Conservation (phyloP, 2,329 filamentous ascomycete genomes). For the Byssothecium circinans region DNA sequence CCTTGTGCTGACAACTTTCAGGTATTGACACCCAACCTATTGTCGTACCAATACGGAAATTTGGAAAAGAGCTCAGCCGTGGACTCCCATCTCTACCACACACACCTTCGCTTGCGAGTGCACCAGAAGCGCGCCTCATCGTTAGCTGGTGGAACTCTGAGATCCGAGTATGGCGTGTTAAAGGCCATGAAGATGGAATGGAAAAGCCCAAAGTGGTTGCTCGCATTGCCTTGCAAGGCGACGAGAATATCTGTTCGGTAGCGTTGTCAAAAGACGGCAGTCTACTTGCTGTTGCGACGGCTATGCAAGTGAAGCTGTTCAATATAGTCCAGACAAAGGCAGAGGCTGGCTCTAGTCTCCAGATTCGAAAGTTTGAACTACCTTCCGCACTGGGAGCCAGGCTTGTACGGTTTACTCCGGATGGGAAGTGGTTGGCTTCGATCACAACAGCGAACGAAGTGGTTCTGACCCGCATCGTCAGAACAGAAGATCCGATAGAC, state of each 20-base stretch:
- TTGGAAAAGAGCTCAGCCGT: constrained; percentile 77
- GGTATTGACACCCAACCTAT: constrained; percentile 84
- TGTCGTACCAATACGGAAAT: constrained; percentile 76
- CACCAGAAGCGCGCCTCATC: constrained; percentile 71
- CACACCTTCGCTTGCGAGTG: constrained; percentile 70
- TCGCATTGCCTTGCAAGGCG: constrained; percentile 54
- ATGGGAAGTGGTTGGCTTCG: constrained; percentile 69
- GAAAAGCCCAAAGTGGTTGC: constrained; percentile 49
- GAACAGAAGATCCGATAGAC: constrained; percentile 44
- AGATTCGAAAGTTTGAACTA: constrained; percentile 70
- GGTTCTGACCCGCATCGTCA: constrained; percentile 51
- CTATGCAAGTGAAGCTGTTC: constrained; percentile 76
- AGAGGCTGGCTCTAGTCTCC: constrained; percentile 61
- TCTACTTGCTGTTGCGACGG: constrained; percentile 75
- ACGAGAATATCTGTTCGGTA: constrained; percentile 80
- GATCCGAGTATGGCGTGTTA: constrained; percentile 77
- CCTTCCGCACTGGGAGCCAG: constrained; percentile 68
- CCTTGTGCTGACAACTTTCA: constrained; percentile 46
- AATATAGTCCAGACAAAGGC: constrained; percentile 60
- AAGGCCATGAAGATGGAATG: constrained; percentile 49
- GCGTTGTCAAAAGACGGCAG: constrained; percentile 71
- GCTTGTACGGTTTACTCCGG: constrained; percentile 68
- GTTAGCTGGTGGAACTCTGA: constrained; percentile 93
- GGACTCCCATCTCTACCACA: constrained; percentile 84
- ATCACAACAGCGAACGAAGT: constrained; percentile 51